These are phyloP conservation scores for Rubia balearica DNA, from an alignment of 305 asterid genomes.

Conservation along the genomic window DNA sequence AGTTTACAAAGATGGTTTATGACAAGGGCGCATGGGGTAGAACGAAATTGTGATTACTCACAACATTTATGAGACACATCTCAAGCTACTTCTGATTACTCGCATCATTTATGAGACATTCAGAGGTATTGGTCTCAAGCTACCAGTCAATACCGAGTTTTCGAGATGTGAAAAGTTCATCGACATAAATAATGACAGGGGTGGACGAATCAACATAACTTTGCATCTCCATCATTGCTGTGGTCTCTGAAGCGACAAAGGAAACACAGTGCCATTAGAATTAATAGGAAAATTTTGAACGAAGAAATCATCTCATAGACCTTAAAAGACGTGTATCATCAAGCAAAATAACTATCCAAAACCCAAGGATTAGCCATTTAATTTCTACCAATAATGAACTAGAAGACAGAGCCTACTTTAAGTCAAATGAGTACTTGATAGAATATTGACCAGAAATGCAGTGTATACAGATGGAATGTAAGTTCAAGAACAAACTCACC, in stretches of 20 bases:
- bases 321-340: background rate
- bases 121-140: constrained; percentile 8
- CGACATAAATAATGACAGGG: constrained; percentile 48
- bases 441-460: constrained; percentile 4
- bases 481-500: constrained; percentile 44
- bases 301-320: background rate
- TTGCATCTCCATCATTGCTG: constrained; percentile 73
- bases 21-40: background rate
- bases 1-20: background rate
- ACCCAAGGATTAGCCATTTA: background rate
- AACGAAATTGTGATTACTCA: no score
- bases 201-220: constrained; percentile 44
- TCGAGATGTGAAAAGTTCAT: constrained; percentile 60
- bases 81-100: constrained; percentile 40
- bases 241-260: constrained; percentile 38
- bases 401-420: background rate
- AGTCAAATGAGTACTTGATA: background rate
- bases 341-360: background rate
- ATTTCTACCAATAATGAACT: background rate
- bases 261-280: constrained; percentile 1
- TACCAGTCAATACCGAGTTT: constrained; percentile 80
- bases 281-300: background rate
- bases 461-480: background rate
- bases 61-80: background rate
- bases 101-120: no score